Evolutionary conservation across 1,284 basidiomycete species (phyloP).

Genomic region (Leccinum solheimii): DNA sequence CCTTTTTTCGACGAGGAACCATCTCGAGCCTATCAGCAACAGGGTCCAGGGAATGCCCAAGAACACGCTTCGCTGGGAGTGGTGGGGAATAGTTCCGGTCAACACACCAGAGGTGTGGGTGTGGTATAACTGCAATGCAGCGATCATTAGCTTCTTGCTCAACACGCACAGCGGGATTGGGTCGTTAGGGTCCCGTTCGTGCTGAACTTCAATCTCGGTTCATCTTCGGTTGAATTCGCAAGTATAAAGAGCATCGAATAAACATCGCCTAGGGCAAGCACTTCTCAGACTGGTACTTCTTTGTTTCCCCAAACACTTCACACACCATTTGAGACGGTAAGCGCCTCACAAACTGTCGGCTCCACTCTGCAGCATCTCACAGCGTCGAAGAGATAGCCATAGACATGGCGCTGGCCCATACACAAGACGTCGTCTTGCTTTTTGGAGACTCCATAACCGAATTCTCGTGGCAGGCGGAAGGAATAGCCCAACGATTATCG

Average conservation of each 20-base stretch:
- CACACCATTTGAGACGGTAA: not conserved
- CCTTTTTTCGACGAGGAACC: conserved; percentile 78
- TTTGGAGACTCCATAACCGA: conserved; percentile 80
- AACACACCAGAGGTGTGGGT: conserved; percentile 85
- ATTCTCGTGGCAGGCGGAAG: conserved; percentile 55
- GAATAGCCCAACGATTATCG: conserved; percentile 62
- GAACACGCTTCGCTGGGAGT: conserved; percentile 96
- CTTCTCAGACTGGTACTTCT: too few species aligned
- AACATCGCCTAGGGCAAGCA: too few species aligned
- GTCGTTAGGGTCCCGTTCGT: too few species aligned
- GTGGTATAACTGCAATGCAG: conserved; percentile 70
- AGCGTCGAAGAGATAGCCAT: not conserved
- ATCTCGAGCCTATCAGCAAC: conserved; percentile 88
- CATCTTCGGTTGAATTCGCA: too few species aligned
- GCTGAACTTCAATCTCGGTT: too few species aligned
- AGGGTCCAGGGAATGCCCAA: conserved; percentile 77
- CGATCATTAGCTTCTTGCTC: conserved; percentile 71
- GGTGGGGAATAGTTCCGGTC: conserved; percentile 77
- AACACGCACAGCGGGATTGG: conserved; percentile 55
- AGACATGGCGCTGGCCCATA: conserved; percentile 54
- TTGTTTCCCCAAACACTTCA: too few species aligned
- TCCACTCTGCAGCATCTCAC: not conserved
- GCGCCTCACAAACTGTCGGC: not conserved
- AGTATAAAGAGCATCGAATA: too few species aligned
- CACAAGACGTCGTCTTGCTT: conserved; percentile 68